Conservation (phyloP, 495 filamentous ascomycete species). For the Daldinia concentrica region DNA sequence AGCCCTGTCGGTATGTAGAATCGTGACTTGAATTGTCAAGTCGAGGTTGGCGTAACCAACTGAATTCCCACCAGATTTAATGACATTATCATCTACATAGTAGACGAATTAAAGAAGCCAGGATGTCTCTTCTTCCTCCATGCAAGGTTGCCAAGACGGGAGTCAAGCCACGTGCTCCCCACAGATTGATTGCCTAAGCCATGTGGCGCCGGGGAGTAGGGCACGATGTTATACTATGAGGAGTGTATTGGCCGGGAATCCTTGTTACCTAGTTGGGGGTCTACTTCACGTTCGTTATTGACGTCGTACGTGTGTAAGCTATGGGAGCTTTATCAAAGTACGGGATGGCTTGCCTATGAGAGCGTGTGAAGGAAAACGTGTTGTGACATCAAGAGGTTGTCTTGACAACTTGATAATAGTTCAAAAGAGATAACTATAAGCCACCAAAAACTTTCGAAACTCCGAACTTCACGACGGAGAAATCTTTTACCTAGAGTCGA, state of each 20-base stretch:
- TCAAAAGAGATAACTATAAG: no score
- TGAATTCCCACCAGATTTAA: neutral
- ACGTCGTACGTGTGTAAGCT: neutral
- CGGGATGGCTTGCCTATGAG: neutral
- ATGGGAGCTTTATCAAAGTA: neutral
- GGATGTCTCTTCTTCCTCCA: neutral
- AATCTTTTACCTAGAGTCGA: no score
- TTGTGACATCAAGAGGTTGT: no score
- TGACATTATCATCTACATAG: neutral
- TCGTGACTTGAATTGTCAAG: neutral
- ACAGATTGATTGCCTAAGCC: neutral
- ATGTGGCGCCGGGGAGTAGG: neutral
- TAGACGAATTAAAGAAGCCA: neutral
- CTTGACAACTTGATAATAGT: no score
- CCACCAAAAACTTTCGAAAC: no score
- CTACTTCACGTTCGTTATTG: neutral
- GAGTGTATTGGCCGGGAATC: neutral
- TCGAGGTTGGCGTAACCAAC: neutral
- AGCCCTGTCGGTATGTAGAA: neutral
- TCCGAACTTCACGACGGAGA: no score
- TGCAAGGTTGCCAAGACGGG: neutral
- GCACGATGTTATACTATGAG: neutral
- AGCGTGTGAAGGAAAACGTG: no score
- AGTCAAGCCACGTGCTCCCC: slow-evolving; percentile 1
- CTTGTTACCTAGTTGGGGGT: neutral